Evolutionary conservation across 768 basidiomycete genomes (phyloP).

Genomic region (Calocera cornea): DNA sequence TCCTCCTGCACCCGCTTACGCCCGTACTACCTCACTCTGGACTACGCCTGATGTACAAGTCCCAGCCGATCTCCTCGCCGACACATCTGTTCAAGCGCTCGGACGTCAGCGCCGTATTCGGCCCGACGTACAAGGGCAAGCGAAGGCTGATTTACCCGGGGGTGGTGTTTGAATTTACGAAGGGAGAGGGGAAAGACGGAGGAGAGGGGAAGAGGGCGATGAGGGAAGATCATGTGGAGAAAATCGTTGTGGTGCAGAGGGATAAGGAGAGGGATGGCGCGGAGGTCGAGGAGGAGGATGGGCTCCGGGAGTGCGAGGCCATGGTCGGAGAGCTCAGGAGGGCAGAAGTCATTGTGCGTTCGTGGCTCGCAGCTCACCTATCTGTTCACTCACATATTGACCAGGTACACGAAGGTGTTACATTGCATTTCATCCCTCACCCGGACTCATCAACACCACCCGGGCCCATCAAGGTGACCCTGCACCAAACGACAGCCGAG

Average conservation of each 20-base stretch:
- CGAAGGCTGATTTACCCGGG: constrained; percentile 63
- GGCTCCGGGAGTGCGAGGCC: constrained; percentile 45
- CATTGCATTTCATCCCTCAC: constrained; percentile 50
- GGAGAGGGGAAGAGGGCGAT: constrained; percentile 40
- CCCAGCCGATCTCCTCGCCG: constrained; percentile 35
- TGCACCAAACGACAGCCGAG: constrained; percentile 70
- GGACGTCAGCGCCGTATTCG: constrained; percentile 58
- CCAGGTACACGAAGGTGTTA: constrained; percentile 65
- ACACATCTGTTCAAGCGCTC: constrained; percentile 48
- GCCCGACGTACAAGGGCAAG: constrained; percentile 69
- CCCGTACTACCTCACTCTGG: constrained; percentile 39
- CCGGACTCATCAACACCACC: constrained; percentile 20
- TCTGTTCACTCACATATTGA: not conserved
- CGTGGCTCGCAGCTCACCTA: not conserved
- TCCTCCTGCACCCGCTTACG: constrained; percentile 53
- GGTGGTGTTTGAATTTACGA: constrained; percentile 72
- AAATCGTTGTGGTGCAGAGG: constrained; percentile 56
- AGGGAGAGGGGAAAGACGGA: constrained; percentile 33
- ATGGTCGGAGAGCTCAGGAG: constrained; percentile 62
- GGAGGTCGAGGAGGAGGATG: constrained; percentile 51
- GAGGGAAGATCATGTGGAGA: constrained; percentile 60
- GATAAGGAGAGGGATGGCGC: constrained; percentile 37
- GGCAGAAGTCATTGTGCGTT: constrained; percentile 50
- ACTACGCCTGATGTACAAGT: constrained; percentile 7
- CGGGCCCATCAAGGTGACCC: constrained; percentile 40